Conservation (phyloP, 2,329 filamentous ascomycete species). For the Colletotrichum sp. region DNA sequence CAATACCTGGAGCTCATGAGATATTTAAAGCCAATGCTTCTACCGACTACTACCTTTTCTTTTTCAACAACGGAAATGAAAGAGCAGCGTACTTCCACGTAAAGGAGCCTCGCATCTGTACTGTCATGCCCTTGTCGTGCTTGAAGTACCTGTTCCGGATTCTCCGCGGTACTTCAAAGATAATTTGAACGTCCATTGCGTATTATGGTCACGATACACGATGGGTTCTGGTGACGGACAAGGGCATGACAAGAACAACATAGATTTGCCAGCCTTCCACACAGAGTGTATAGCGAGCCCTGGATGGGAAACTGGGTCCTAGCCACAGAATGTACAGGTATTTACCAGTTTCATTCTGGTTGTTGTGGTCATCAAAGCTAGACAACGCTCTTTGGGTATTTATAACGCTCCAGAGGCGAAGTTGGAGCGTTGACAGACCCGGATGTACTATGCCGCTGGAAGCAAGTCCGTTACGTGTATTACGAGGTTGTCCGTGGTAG, state of each 20-base stretch:
- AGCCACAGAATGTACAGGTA: background rate
- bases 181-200: background rate
- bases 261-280: background rate
- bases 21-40: background rate
- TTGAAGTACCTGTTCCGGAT: fast-evolving
- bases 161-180: background rate
- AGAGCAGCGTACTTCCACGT: background rate
- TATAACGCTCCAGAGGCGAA: background rate
- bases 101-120: background rate
- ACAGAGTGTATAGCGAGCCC: background rate
- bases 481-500: fast-evolving
- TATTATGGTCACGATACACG: background rate
- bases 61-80: background rate
- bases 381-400: background rate
- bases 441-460: background rate
- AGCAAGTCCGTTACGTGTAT: background rate
- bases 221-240: background rate
- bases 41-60: background rate
- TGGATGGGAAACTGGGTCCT: background rate
- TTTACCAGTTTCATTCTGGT: background rate
- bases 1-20: background rate
- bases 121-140: background rate
- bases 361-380: background rate
- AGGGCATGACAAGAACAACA: background rate
- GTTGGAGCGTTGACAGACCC: background rate